A percentile compares a stretch with the other conserved stretches of the same genome.
phyloP scores from a whole-genome alignment of 2,329 filamentous ascomycete species.

The Diaporthe longicolla region DNA sequence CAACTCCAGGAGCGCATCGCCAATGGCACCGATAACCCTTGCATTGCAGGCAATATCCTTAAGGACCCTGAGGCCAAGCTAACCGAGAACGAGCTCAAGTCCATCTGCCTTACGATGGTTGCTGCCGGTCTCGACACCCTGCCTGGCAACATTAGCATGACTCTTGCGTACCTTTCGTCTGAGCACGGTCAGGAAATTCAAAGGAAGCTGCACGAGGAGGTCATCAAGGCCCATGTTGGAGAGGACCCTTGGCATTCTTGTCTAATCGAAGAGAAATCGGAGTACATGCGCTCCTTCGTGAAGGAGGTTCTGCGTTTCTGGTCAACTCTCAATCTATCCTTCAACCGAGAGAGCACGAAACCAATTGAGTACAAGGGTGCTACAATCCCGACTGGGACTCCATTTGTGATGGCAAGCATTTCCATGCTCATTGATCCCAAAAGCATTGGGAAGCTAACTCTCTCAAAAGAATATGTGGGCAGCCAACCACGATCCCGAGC shows the following conservation, averaged over 20 bases:
- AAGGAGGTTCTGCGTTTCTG: slow-evolving; percentile 15
- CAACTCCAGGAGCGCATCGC: slow-evolving; percentile 5
- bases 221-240: background rate
- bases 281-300: background rate
- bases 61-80: slow-evolving; percentile 1
- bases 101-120: slow-evolving; percentile 13
- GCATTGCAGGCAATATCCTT: slow-evolving; percentile 8
- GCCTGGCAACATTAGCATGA: background rate
- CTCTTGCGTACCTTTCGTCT: slow-evolving; percentile 20
- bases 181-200: slow-evolving; percentile 7
- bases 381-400: background rate
- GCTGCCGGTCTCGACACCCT: slow-evolving; percentile 3
- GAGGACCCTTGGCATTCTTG: slow-evolving; percentile 8
- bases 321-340: slow-evolving; percentile 9
- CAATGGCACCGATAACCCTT: background rate
- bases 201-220: background rate
- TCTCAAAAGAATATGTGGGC: slow-evolving; percentile 20
- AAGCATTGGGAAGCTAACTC: background rate
- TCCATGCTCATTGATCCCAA: background rate
- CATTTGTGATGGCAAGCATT: background rate
- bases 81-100: background rate
- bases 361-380: slow-evolving; percentile 5
- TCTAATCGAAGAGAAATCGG: background rate
- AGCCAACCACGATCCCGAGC: slow-evolving; percentile 18
- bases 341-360: slow-evolving; percentile 5